Evolutionary conservation across 352 stramenopile species (phyloP), one percentile per base, ranked within the genome.

Genomic region (Globisporangium mamillatum): DNA sequence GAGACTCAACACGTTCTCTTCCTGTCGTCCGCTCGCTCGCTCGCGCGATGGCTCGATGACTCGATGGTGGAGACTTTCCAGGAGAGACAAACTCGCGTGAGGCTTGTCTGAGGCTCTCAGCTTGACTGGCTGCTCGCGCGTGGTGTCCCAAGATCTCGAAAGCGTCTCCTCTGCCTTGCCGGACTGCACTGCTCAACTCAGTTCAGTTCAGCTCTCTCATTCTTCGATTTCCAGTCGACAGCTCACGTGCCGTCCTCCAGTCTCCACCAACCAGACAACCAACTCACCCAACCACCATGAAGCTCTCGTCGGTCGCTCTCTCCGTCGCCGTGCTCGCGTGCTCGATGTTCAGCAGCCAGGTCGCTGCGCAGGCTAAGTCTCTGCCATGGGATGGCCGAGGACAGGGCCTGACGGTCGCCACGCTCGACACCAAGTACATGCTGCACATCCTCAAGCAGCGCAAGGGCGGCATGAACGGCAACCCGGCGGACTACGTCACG

Each of bases 401-500:
- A 46, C 64, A 87, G 25, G 72, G 81, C 65, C 58, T 91, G 20
- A 87, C 79, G 18, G 80, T 88, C 59, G 68, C 60, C 36, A 88
- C 79, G 58, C 78, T 90, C 48, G 75, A 65, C 34, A 66, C 73
- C 67, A 81, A 91, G 71, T 90, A 82, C 73, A 63, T 82, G 78
- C 79, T 77, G 32, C 83, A 91, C 64, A 91, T 91, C 69, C 70
- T 91, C 32, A 87, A 72, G 72, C 76, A 82, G 73, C 83, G 81
- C 57, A 75, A 88, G 64, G 78, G 75, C 60, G 69, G 65, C 56
- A 76, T 68, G 50, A 69, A 70, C 22, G 76, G 70, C 52, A 69
- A 88, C 61, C 69, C 75, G 7, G 72, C 78, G 27, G 67, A 90
- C 73, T 91, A 81, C 72, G 75, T 86, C 5, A 79, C 78, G 18